Evolutionary conservation across 495 filamentous ascomycete species (phyloP).

Genomic region (Margaritispora aquatica): DNA sequence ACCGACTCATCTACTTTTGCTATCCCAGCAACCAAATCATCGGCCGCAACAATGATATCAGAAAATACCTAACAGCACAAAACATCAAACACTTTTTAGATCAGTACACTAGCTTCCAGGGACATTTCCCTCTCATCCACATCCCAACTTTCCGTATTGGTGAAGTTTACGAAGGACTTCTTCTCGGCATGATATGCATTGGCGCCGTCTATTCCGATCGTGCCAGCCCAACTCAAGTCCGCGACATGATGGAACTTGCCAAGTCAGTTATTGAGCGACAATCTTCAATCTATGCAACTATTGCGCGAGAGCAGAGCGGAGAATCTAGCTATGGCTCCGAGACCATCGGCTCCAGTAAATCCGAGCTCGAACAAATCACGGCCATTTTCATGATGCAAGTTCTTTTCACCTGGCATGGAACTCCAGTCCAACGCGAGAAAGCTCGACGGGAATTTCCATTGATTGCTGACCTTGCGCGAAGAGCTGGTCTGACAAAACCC

Average conservation of each 20-base stretch:
- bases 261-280: conserved; percentile 42
- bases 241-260: conserved; percentile 52
- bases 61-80: conserved; percentile 46
- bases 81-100: conserved; percentile 58
- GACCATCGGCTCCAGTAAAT: conserved; percentile 25
- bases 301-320: conserved; percentile 28
- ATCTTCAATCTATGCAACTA: conserved; percentile 37
- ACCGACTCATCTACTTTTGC: conserved; percentile 47
- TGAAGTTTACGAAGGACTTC: conserved; percentile 51
- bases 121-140: conserved; percentile 64
- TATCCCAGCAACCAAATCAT: conserved; percentile 35
- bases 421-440: conserved; percentile 46
- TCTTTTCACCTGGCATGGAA: conserved; percentile 60
- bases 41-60: conserved; percentile 34
- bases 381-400: conserved; percentile 48
- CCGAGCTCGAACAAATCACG: conserved; percentile 54
- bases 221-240: conserved; percentile 43
- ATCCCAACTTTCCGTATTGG: conserved; percentile 58
- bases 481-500: conserved; percentile 43
- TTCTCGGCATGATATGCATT: conserved; percentile 57
- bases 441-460: conserved; percentile 45
- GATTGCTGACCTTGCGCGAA: conserved; percentile 44
- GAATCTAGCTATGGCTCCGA: conserved; percentile 29
- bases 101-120: conserved; percentile 55
- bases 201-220: conserved; percentile 61